Conservation (phyloP, 1,284 basidiomycete genomes). For the Cronartium quercuum region DNA sequence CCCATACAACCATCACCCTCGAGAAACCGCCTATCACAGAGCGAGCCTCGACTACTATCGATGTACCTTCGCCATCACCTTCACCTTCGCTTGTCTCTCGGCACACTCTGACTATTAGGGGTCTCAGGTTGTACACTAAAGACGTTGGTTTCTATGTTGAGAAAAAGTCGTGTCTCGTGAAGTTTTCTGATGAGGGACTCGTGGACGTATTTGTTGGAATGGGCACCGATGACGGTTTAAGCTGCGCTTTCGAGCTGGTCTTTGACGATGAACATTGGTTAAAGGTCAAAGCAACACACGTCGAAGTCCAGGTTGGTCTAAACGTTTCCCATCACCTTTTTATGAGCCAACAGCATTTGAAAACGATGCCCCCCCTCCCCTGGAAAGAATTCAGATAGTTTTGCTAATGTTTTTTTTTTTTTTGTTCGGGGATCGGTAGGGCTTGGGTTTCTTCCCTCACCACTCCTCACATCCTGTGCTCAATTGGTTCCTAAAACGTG, state of each 20-base stretch:
- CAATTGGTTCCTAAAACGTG: slow-evolving; percentile 33
- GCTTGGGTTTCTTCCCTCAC: slow-evolving; percentile 29
- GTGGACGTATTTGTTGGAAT: slow-evolving; percentile 29
- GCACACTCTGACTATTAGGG: slow-evolving; percentile 15
- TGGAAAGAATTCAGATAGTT: too few species aligned
- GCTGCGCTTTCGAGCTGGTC: slow-evolving; percentile 5
- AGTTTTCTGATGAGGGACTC: slow-evolving; percentile 28
- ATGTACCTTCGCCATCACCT: not conserved
- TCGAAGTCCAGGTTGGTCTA: not conserved
- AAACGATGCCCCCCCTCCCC: too few species aligned
- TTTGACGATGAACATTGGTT: not conserved
- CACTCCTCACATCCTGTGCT: slow-evolving; percentile 21
- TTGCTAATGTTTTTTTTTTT: not conserved
- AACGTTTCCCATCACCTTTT: not conserved
- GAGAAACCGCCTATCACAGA: too few species aligned
- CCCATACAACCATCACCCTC: not conserved
- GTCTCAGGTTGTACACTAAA: slow-evolving; percentile 20
- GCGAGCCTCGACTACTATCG: not conserved
- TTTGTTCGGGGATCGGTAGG: not conserved
- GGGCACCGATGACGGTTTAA: slow-evolving; percentile 23
- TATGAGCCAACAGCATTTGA: not conserved
- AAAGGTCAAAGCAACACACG: not conserved
- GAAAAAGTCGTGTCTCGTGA: slow-evolving; percentile 21
- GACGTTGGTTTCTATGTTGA: slow-evolving; percentile 30
- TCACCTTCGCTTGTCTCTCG: not conserved